Conservation (phyloP, 2,329 filamentous ascomycete genomes). For the Ceratocystis harringtonii region DNA sequence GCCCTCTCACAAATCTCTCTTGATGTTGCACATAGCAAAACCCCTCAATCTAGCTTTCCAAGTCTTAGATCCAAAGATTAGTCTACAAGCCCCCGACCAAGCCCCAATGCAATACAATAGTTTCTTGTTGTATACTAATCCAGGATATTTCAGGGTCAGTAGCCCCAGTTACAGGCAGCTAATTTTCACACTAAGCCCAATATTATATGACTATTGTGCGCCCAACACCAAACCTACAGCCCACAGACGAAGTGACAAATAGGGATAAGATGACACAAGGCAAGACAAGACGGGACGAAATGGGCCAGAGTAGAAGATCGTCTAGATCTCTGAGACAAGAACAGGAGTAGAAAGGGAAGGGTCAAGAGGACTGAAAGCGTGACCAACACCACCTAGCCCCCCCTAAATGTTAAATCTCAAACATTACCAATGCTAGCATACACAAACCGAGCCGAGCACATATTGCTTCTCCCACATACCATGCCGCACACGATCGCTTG, state of each 20-base stretch:
- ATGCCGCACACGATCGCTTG: background rate
- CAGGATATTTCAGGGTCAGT: background rate
- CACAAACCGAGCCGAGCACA: background rate
- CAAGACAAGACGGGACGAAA: constrained; percentile 1
- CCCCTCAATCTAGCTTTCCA: background rate
- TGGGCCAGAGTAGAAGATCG: background rate
- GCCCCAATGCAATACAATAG: background rate
- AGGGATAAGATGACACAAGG: background rate
- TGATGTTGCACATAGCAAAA: background rate
- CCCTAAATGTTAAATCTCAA: constrained; percentile 2
- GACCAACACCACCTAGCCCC: background rate
- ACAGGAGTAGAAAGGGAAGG: background rate
- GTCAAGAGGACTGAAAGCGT: background rate
- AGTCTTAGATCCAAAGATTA: background rate
- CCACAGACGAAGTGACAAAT: background rate
- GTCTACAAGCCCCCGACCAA: background rate
- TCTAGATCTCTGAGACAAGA: background rate
- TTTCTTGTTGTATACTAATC: background rate
- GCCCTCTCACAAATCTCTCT: background rate
- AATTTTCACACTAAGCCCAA: background rate
- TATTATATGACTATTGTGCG: background rate
- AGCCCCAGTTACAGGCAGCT: background rate
- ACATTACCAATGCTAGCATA: background rate
- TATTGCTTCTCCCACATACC: background rate
- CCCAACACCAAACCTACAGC: background rate